Conservation (phyloP, 441 rosid species). For the Populus trichocarpa region DNA sequence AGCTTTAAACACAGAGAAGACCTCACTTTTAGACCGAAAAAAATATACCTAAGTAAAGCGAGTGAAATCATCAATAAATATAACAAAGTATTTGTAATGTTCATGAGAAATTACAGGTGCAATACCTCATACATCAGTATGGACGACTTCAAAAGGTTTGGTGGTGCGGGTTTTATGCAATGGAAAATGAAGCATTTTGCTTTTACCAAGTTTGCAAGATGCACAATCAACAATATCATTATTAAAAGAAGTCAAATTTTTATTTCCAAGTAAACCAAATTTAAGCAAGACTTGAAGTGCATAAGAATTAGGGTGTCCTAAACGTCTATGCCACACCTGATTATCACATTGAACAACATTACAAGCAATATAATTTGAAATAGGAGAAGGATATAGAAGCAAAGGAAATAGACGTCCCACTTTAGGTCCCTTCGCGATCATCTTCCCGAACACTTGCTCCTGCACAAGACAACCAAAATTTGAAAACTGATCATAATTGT, state of each 20-base stretch:
- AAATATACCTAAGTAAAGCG: background rate
- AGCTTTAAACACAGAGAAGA: background rate
- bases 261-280: background rate
- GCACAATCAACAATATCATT: background rate
- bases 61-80: no score
- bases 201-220: background rate
- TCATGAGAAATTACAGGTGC: background rate
- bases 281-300: background rate
- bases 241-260: background rate
- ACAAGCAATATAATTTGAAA: background rate
- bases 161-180: background rate
- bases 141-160: background rate
- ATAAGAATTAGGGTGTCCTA: background rate
- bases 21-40: background rate
- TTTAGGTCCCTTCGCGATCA: no score
- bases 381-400: background rate
- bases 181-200: background rate
- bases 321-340: background rate
- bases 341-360: background rate
- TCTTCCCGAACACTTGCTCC: no score
- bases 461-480: no score
- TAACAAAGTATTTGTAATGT: no score
- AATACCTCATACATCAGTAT: background rate
- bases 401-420: background rate
- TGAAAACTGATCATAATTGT: no score